These are phyloP conservation scores for Spergularia bocconei DNA, from an alignment of 148 eudicot genomes.

Conservation along the genomic window DNA sequence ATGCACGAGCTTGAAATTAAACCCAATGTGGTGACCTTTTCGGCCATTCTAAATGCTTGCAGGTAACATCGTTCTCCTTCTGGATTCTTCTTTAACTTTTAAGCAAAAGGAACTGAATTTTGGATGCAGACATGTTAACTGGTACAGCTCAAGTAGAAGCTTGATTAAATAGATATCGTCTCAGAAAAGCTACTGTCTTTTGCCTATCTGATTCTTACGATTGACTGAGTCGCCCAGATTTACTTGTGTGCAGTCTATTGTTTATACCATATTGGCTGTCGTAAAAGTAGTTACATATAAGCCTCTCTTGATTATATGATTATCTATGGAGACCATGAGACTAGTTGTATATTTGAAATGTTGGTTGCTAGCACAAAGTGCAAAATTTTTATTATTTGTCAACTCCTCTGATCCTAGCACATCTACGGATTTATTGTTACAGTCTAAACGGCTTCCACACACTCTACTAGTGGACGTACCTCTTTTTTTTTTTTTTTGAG, in stretches of 20 bases:
- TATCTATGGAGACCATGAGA: not conserved
- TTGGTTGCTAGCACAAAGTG: not conserved
- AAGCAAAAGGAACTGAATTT: not conserved
- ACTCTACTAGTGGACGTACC: not conserved
- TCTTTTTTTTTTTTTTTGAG: not conserved
- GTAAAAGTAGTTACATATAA: not conserved
- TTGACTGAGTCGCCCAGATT: not conserved
- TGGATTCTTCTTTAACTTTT: not conserved
- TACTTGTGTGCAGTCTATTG: not conserved
- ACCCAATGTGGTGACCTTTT: slow-evolving; percentile 97
- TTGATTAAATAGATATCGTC: too few relatives aligned
- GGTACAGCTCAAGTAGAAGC: too few relatives aligned
- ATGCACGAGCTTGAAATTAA: slow-evolving; percentile 87
- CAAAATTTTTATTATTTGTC: not conserved
- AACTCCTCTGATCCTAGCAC: not conserved
- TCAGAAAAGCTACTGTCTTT: not conserved
- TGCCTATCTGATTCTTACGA: not conserved
- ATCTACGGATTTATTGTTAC: not conserved
- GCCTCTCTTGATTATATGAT: not conserved
- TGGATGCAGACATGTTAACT: not conserved
- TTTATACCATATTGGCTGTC: not conserved
- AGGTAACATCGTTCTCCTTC: slow-evolving; percentile 44
- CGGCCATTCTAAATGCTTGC: slow-evolving; percentile 97
- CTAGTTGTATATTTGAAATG: not conserved
- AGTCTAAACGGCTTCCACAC: not conserved